Conservation (phyloP, 208 protist genomes). For the Leishmania aethiopica region DNA sequence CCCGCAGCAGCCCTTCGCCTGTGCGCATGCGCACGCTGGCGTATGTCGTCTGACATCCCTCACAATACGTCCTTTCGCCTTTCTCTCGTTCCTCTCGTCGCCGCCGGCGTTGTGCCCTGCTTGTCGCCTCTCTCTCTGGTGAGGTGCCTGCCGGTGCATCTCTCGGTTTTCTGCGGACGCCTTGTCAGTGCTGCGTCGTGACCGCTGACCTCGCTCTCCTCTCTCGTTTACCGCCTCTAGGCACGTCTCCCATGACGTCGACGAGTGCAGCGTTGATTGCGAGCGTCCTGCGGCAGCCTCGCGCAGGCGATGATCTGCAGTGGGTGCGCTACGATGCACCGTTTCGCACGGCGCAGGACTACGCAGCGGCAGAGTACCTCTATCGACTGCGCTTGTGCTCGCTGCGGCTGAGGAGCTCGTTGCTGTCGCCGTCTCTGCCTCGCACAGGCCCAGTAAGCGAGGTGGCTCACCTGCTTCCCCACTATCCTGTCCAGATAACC, state of each 20-base stretch:
- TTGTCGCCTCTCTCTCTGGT: neutral
- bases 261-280: conserved; percentile 28
- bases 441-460: neutral
- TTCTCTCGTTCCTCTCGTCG: neutral
- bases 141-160: neutral
- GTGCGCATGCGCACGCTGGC: neutral
- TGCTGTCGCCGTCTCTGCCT: neutral
- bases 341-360: conserved; percentile 35
- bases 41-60: neutral
- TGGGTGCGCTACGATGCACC: conserved; percentile 18
- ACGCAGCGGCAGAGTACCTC: conserved; percentile 29
- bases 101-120: neutral
- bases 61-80: neutral
- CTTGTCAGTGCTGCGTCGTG: neutral
- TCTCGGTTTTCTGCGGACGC: neutral
- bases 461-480: neutral
- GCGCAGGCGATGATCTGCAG: conserved; percentile 13
- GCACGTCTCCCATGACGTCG: conserved; percentile 19
- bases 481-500: conserved; percentile 40
- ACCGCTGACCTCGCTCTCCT: neutral
- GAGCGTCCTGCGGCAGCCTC: conserved; percentile 15
- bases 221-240: neutral
- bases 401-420: conserved; percentile 10
- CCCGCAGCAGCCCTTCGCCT: neutral
- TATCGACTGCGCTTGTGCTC: conserved; percentile 30